Conservation (phyloP, 2,329 filamentous ascomycete species). For the Fusarium incarnatum region DNA sequence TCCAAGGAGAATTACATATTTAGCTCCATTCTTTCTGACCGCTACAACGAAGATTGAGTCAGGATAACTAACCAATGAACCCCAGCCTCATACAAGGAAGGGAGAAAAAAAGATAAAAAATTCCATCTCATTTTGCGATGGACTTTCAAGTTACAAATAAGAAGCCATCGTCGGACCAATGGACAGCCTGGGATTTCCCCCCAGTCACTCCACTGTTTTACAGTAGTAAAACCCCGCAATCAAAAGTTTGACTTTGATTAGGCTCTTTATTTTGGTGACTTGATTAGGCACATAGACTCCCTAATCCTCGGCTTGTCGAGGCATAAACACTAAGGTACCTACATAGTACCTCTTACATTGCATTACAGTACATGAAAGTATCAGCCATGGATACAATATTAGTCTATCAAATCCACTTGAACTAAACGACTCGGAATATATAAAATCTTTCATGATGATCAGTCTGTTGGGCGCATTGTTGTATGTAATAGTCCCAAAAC, state of each 20-base stretch:
- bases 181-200: slow-evolving; percentile 38
- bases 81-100: neutral
- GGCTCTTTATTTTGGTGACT: slow-evolving; percentile 12
- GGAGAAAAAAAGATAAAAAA: neutral
- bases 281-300: neutral
- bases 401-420: slow-evolving; percentile 30
- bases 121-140: neutral
- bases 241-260: slow-evolving; percentile 33
- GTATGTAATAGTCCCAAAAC: neutral
- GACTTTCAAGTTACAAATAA: slow-evolving; percentile 30
- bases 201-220: slow-evolving; percentile 16
- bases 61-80: neutral
- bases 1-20: slow-evolving; percentile 1
- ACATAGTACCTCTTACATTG: neutral
- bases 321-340: slow-evolving; percentile 19
- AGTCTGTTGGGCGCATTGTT: slow-evolving; percentile 7
- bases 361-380: neutral
- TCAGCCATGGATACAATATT: slow-evolving; percentile 25
- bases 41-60: slow-evolving; percentile 12
- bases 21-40: slow-evolving; percentile 7
- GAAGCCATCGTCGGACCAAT: slow-evolving; percentile 43
- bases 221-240: slow-evolving; percentile 44
- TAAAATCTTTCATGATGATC: slow-evolving; percentile 33
- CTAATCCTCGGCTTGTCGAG: slow-evolving; percentile 23
- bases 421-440: neutral